phyloP scores from a whole-genome alignment of 768 basidiomycete species.

The Austroboletus festivus region DNA sequence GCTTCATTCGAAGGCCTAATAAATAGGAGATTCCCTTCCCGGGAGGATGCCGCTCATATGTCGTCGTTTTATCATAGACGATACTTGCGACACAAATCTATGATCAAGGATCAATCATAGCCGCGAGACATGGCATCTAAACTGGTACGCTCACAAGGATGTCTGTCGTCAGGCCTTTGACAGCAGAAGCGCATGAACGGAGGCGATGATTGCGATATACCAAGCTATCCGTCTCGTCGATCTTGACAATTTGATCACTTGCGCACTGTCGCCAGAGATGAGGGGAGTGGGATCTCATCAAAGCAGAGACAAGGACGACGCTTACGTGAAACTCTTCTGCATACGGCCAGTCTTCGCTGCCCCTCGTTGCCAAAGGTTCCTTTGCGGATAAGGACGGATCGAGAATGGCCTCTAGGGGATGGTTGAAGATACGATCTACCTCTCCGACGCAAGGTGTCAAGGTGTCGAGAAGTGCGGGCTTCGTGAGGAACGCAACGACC shows the following conservation, averaged over 20 bases:
- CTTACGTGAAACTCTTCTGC: constrained; percentile 69
- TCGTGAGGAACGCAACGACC: constrained; percentile 66
- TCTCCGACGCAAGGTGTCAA: constrained; percentile 61
- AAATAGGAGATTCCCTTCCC: constrained; percentile 40
- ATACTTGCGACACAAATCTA: constrained; percentile 54
- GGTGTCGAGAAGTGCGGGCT: constrained; percentile 44
- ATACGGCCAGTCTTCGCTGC: constrained; percentile 78
- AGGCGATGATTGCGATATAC: constrained; percentile 84
- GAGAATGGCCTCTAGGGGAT: constrained; percentile 71
- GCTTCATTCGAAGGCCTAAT: constrained; percentile 24
- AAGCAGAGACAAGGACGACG: neutral
- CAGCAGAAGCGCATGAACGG: constrained; percentile 69
- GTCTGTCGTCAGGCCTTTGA: constrained; percentile 83
- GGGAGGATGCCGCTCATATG: constrained; percentile 58
- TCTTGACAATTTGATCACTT: constrained; percentile 41
- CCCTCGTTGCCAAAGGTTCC: constrained; percentile 48
- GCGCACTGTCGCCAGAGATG: constrained; percentile 43
- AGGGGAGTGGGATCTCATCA: neutral
- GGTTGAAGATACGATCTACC: constrained; percentile 76
- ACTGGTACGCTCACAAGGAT: constrained; percentile 57
- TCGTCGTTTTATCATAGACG: constrained; percentile 50
- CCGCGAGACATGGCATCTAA: neutral
- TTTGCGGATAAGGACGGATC: constrained; percentile 50
- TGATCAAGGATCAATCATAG: neutral
- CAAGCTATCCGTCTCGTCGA: constrained; percentile 46